Percentiles rank a stretch among this genome's conserved stretches.
Evolutionary conservation across 441 rosid species (phyloP).

Genomic region (Gossypium laxum): DNA sequence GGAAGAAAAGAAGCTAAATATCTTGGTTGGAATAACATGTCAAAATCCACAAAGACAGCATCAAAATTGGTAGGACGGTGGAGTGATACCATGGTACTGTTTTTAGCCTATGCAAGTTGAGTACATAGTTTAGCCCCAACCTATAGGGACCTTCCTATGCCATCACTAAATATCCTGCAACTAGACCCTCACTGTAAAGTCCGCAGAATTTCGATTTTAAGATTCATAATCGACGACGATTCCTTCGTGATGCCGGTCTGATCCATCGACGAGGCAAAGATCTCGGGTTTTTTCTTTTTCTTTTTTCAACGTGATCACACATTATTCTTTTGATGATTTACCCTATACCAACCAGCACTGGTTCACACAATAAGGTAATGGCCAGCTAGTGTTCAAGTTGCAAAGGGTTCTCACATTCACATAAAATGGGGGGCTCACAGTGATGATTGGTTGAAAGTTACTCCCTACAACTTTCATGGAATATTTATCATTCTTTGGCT

Average conservation of each 20-base stretch:
- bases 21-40: slow-evolving; percentile 24
- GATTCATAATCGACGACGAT: background rate
- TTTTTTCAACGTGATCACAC: too few species aligned
- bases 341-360: background rate
- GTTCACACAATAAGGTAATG: background rate
- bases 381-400: slow-evolving; percentile 25
- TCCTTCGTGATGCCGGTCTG: background rate
- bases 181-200: slow-evolving; percentile 12
- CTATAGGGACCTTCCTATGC: slow-evolving; percentile 18
- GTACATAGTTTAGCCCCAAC: slow-evolving; percentile 23
- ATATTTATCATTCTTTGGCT: too few species aligned
- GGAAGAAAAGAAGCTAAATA: slow-evolving; percentile 17
- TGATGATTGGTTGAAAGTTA: slow-evolving; percentile 53
- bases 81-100: slow-evolving; percentile 17
- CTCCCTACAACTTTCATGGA: slow-evolving; percentile 25
- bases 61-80: slow-evolving; percentile 26
- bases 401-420: slow-evolving; percentile 16
- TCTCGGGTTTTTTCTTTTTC: too few species aligned
- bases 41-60: slow-evolving; percentile 18
- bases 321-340: too few species aligned
- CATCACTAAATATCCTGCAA: slow-evolving; percentile 20
- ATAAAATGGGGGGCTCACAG: slow-evolving; percentile 15
- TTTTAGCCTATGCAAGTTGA: slow-evolving; percentile 40
- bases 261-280: too few species aligned
- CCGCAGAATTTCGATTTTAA: too few species aligned